Evolutionary conservation across 495 filamentous ascomycete genomes (phyloP), one percentile per base, ranked within the genome.

Genomic region (Bathelium albidoporum): DNA sequence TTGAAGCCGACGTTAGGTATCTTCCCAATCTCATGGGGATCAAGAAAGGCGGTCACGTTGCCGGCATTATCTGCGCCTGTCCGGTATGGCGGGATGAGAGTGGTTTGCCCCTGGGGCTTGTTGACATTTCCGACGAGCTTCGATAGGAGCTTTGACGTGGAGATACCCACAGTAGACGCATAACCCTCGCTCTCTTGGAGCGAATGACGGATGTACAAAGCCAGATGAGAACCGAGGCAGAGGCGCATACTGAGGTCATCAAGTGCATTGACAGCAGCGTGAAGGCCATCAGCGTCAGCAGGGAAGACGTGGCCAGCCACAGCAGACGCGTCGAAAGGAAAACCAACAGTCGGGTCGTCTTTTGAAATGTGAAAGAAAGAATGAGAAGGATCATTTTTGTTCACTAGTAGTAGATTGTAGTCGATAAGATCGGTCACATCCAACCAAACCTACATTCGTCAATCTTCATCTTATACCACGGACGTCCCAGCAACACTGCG

Each of bases 1-100:
- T 88, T 92, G 67, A 82, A 86, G 10, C 93, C 91, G 39, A 97
- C 89, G 0, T 91, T 90, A 0, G 93, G 93, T 34, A 97, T 82
- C 68, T 87, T 89, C 45, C 89, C 85, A 59, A 97, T 84, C 62
- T 86, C 83, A 68, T 91, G 87, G 20, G 64, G 69, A 67, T 95
- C 90, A 62, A 97, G 78, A 68, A 97, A 96, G 0, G 68, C 65
- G 1, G 74, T 75, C 32, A 90, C 78, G 66, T 86, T 87, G 69
- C 77, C 79, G 14, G 65, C 70, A 12, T 58, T 62, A 32, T 67
- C 66, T 16, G 67, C 41, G 11, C 65, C 18, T 24, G 71, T 63
- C 1, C 73, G 72, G 59, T 84, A 84, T 1, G 87, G 85, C 12
- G 86, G 83, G 4, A 95, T 74, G 2, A 97, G 82, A 4, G 88